phyloP scores from a whole-genome alignment of 2,329 filamentous ascomycete genomes.

The Colletotrichum echinochloae region DNA sequence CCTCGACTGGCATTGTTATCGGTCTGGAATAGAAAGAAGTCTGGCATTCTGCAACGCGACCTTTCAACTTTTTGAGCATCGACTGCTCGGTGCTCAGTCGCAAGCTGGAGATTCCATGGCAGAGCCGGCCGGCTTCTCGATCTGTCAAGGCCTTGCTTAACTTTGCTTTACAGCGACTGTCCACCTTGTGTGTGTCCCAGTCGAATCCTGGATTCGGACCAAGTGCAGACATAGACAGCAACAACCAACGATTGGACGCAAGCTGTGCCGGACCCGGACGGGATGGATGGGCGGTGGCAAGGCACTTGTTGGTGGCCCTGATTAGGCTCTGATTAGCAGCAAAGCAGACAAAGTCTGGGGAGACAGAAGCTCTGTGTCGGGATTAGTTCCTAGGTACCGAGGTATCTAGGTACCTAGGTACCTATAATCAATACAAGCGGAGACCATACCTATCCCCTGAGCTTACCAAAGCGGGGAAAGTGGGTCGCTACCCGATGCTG shows the following conservation, averaged over 20 bases:
- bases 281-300: slow-evolving; percentile 3
- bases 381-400: background rate
- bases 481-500: slow-evolving; percentile 18
- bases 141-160: background rate
- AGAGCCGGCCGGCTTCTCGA: background rate
- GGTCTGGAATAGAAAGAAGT: slow-evolving; percentile 1
- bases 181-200: background rate
- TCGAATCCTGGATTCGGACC: background rate
- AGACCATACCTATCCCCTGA: slow-evolving; percentile 6
- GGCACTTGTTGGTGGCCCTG: slow-evolving; percentile 5
- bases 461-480: slow-evolving; percentile 4
- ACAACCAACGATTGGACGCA: slow-evolving; percentile 4
- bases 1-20: background rate
- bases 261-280: slow-evolving; percentile 11
- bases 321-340: slow-evolving; percentile 14
- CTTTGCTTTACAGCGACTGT: background rate
- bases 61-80: background rate
- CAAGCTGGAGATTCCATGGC: background rate
- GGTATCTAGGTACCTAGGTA: too few species aligned
- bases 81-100: slow-evolving; percentile 18
- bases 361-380: background rate
- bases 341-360: slow-evolving; percentile 2
- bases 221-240: background rate
- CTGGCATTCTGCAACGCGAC: slow-evolving; percentile 3
- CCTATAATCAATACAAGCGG: slow-evolving; percentile 2